Conservation (phyloP, 768 basidiomycete species). For the Boletus huronensis region DNA sequence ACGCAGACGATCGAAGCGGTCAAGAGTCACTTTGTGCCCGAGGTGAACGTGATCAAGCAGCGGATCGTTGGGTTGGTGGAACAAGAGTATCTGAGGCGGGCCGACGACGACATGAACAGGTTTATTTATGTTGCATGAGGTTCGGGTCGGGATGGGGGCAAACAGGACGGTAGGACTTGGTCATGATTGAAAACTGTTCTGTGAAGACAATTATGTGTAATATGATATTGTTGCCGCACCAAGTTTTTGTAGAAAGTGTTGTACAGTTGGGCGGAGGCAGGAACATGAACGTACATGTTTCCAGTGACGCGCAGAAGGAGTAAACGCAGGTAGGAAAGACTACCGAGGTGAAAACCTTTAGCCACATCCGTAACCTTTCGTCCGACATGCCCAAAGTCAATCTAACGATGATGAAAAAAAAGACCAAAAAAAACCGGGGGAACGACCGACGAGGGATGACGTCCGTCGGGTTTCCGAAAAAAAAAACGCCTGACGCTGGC, state of each 20-base stretch:
- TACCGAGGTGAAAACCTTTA: background rate
- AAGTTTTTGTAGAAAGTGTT: background rate
- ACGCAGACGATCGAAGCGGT: conserved; percentile 84
- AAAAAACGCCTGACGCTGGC: background rate
- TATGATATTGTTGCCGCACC: background rate
- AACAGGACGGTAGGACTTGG: background rate
- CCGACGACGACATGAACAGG: conserved; percentile 63
- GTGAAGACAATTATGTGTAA: background rate
- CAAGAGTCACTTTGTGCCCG: conserved; percentile 82
- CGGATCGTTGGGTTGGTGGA: conserved; percentile 82
- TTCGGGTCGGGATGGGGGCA: too few species aligned
- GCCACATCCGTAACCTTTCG: background rate
- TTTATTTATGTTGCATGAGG: conserved; percentile 76
- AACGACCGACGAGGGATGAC: background rate
- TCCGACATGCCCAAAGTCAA: background rate
- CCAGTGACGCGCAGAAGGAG: background rate
- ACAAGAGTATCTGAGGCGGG: conserved; percentile 79
- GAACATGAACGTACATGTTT: background rate
- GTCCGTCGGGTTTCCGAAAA: background rate
- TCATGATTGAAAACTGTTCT: background rate
- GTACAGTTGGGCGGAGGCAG: background rate
- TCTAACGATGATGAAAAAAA: background rate
- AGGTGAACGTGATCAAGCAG: conserved; percentile 81
- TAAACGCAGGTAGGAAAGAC: background rate
- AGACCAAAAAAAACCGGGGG: background rate